phyloP scores from a whole-genome alignment of 805 yeast genomes.

The Candida caryicola region DNA sequence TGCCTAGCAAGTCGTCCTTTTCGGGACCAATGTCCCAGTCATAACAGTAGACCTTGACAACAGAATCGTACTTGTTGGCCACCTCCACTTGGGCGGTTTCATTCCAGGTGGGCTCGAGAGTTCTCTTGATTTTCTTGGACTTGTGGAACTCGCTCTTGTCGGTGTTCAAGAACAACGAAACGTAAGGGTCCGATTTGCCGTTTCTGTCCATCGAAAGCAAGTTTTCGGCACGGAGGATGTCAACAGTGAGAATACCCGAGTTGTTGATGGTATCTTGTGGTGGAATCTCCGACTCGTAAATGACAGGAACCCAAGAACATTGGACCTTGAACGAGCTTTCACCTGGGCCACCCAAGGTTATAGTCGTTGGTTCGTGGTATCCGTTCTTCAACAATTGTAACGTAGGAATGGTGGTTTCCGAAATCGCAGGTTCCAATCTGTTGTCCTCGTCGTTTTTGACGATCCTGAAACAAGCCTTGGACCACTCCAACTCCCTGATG shows the following conservation, averaged over 20 bases:
- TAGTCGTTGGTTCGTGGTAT: slow-evolving; percentile 56
- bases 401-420: slow-evolving; percentile 66
- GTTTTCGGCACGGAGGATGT: slow-evolving; percentile 59
- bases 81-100: slow-evolving; percentile 60
- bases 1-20: slow-evolving; percentile 78
- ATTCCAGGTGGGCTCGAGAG: slow-evolving; percentile 88
- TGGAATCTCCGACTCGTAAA: slow-evolving; percentile 55
- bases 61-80: slow-evolving; percentile 59
- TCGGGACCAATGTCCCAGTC: slow-evolving; percentile 97
- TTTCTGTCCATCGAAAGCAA: slow-evolving; percentile 84
- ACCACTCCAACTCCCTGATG: slow-evolving; percentile 75
- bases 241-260: slow-evolving; percentile 66
- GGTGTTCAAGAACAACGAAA: slow-evolving; percentile 65
- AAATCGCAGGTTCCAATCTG: slow-evolving; percentile 55
- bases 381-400: slow-evolving; percentile 59
- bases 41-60: slow-evolving; percentile 53
- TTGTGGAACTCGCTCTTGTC: slow-evolving; percentile 58
- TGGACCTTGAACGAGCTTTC: slow-evolving; percentile 55
- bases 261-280: slow-evolving; percentile 71
- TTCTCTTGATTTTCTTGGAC: slow-evolving; percentile 79
- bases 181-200: slow-evolving; percentile 93
- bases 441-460: slow-evolving; percentile 53
- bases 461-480: slow-evolving; percentile 61
- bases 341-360: slow-evolving; percentile 52
- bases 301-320: slow-evolving; percentile 77